Base-by-base conservation (phyloP, 1,284 basidiomycete species). In the Cutaneotrichosporon cavernicola region DNA sequence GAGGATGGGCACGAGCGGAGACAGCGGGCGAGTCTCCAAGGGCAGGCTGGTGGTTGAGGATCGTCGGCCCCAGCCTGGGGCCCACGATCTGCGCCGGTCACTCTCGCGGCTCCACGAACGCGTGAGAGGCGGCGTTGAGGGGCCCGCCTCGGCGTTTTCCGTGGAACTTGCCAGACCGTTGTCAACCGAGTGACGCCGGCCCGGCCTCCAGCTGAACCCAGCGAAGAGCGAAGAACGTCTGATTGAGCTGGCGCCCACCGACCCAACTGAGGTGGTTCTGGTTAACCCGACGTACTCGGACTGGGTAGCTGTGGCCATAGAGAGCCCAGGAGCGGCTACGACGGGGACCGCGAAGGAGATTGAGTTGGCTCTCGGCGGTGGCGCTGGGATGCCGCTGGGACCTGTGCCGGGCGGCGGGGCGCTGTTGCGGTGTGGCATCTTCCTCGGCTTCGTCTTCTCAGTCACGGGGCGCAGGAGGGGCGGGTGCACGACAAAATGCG, bases 401-500 rank as follows among this genome's bases (percentile, higher is more conserved):
- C 53, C 18, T n/a, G 38, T 21, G 9, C 59, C 26, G 36, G 34
- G 46, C n/a, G 38, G 55, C 11, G 22, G 55, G 22, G 7, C 36
- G 21, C 55, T 56, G n/a, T 38, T 22, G 36, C 36, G 38, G 36
- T 43, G 21, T 30, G 55, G 55, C 14, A 40, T 31, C 38, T 43
- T 43, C 11, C 38, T 8, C 2, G 38, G 36, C 26, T 9, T 10
- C 11, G 55, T 38, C 38, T 6, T 38, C 36, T 40, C 13, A 30
- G 10, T 51, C 6, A 66, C 63, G 8, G 66, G 46, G 14, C 73
- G 69, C 7, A 78, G 65, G 9, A 75, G 63, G 2, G 79, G 79
- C 16, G 79, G 79, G 65, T 80, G 79, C 2, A 78, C 65, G 4
- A 75, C 60, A 2, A 72, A 64, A 60, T 78, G 77, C 5, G 77